phyloP scores from a whole-genome alignment of 2,329 filamentous ascomycete species.

The Scedosporium minutisporum region DNA sequence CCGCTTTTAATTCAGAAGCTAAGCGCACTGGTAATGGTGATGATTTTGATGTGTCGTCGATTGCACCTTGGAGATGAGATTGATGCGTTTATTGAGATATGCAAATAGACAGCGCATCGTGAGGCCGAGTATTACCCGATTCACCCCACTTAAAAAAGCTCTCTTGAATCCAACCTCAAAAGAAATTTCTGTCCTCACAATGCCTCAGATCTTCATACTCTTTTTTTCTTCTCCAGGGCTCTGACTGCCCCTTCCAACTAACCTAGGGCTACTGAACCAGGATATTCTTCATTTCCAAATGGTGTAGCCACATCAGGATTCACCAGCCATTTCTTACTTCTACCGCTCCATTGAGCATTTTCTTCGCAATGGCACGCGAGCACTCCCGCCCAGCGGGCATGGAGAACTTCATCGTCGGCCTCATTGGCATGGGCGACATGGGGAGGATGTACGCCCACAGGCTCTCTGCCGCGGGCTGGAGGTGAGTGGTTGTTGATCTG shows the following conservation, averaged over 20 bases:
- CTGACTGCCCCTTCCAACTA: neutral
- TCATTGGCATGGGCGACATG: constrained; percentile 99
- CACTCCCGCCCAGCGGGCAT: constrained; percentile 21
- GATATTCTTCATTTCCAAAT: neutral
- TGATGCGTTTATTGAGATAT: neutral
- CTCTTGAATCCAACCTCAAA: neutral
- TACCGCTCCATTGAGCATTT: neutral
- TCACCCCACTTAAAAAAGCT: neutral
- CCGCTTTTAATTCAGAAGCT: too few species aligned
- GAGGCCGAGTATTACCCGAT: neutral
- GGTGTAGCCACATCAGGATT: neutral
- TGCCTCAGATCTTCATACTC: neutral
- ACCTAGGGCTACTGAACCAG: neutral
- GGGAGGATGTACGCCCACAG: constrained; percentile 94
- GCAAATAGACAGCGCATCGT: neutral
- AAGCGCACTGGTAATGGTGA: too few species aligned
- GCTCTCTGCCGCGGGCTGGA: constrained; percentile 89
- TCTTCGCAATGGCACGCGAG: neutral
- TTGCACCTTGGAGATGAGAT: too few species aligned
- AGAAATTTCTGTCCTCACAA: neutral
- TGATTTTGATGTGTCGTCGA: too few species aligned
- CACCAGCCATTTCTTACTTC: neutral
- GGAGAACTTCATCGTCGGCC: constrained; percentile 71
- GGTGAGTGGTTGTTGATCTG: constrained; percentile 43
- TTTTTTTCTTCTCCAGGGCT: neutral